Conservation (phyloP, 2,329 filamentous ascomycete species). For the Xylariaceae sp. region DNA sequence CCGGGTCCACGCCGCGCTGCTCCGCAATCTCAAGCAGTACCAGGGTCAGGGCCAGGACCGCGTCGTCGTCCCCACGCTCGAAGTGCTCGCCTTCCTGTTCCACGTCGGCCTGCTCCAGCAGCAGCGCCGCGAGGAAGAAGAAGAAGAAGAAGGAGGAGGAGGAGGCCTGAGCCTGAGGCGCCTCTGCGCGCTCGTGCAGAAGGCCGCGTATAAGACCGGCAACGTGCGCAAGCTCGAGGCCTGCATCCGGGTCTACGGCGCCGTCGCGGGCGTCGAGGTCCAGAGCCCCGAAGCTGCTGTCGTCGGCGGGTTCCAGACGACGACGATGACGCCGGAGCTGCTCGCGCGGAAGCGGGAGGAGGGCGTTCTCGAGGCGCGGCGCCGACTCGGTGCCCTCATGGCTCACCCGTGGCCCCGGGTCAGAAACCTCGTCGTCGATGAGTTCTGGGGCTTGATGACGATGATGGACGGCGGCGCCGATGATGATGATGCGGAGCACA, state of each 20-base stretch:
- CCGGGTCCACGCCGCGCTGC: constrained; percentile 53
- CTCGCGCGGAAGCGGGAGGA: constrained; percentile 43
- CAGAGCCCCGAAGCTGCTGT: not conserved
- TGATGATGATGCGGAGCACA: constrained; percentile 27
- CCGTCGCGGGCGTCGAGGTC: constrained; percentile 51
- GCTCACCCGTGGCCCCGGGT: constrained; percentile 82
- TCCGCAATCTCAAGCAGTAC: constrained; percentile 55
- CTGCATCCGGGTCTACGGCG: constrained; percentile 77
- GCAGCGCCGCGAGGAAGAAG: constrained; percentile 31
- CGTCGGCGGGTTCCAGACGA: not conserved
- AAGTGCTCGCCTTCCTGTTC: constrained; percentile 77
- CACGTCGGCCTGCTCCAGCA: constrained; percentile 58
- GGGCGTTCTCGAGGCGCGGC: constrained; percentile 57
- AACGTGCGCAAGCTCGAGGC: constrained; percentile 82
- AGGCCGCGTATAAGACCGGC: constrained; percentile 78
- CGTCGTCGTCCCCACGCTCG: constrained; percentile 73
- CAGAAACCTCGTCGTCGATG: constrained; percentile 61
- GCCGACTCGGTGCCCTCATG: constrained; percentile 73
- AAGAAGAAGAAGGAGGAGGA: too few species aligned
- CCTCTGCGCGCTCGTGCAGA: constrained; percentile 73
- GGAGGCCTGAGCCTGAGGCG: constrained; percentile 53
- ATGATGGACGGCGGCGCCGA: too few species aligned
- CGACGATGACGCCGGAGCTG: constrained; percentile 17
- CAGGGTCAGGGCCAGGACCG: constrained; percentile 67
- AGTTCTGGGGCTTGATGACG: constrained; percentile 57